phyloP scores from a whole-genome alignment of 148 eudicot genomes.

The Limonium bicolor region DNA sequence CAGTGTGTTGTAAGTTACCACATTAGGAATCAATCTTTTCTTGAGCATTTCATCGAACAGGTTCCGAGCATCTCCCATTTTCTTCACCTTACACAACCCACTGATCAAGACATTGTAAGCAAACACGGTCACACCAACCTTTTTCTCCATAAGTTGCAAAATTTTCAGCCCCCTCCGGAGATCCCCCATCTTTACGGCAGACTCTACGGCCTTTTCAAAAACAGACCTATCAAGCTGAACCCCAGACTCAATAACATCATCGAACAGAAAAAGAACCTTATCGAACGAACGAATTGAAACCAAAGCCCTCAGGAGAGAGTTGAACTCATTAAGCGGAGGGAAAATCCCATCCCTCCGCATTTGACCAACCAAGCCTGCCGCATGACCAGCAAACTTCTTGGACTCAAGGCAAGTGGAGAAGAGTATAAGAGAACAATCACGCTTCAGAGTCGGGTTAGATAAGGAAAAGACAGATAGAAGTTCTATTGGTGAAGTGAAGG shows the following conservation, averaged over 20 bases:
- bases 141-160: slow-evolving; percentile 25
- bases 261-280: slow-evolving; percentile 24
- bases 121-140: slow-evolving; percentile 36
- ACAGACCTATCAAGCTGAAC: slow-evolving; percentile 39
- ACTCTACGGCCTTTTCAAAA: slow-evolving; percentile 56
- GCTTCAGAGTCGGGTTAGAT: slow-evolving; percentile 20
- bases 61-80: slow-evolving; percentile 31
- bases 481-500: slow-evolving; percentile 18
- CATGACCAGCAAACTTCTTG: slow-evolving; percentile 19
- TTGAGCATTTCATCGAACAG: slow-evolving; percentile 64
- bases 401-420: slow-evolving; percentile 36
- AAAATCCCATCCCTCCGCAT: slow-evolving; percentile 28
- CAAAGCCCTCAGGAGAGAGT: slow-evolving; percentile 34
- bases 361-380: slow-evolving; percentile 18
- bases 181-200: slow-evolving; percentile 56
- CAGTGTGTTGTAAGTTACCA: slow-evolving; percentile 52
- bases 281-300: slow-evolving; percentile 19
- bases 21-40: slow-evolving; percentile 29
- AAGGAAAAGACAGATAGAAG: slow-evolving; percentile 19
- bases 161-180: slow-evolving; percentile 36
- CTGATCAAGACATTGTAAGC: slow-evolving; percentile 73
- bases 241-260: slow-evolving; percentile 23
- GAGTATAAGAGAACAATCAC: slow-evolving; percentile 18
- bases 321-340: slow-evolving; percentile 29
- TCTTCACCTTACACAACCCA: slow-evolving; percentile 63